Evolutionary conservation across 805 yeast species (phyloP).

Genomic region (Candida awuae): DNA sequence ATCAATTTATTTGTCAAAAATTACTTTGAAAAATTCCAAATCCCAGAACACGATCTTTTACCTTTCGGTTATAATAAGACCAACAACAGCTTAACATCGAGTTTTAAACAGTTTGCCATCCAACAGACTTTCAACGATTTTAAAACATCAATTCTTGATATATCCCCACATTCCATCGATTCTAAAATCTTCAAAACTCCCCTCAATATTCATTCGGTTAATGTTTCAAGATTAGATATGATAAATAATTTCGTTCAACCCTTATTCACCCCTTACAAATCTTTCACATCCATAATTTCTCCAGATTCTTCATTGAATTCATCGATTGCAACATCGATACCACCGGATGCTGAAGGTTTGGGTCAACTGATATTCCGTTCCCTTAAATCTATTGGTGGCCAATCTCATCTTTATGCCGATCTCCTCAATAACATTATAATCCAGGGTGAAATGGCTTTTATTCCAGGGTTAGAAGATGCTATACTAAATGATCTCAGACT

Average conservation of each 20-base stretch:
- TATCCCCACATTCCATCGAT: conserved; percentile 22
- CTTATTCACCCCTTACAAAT: conserved; percentile 55
- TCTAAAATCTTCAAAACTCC: conserved; percentile 52
- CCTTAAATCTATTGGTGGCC: conserved; percentile 38
- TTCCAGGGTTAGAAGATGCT: conserved; percentile 49
- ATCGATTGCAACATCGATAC: too few species aligned
- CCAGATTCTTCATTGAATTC: conserved; percentile 30
- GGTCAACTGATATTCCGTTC: conserved; percentile 38
- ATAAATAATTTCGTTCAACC: conserved; percentile 45
- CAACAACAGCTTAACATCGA: conserved; percentile 17
- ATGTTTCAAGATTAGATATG: conserved; percentile 20
- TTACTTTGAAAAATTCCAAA: conserved; percentile 28
- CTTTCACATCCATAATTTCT: conserved; percentile 21
- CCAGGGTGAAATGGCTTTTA: conserved; percentile 52
- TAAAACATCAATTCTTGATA: conserved; percentile 31
- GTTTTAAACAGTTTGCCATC: conserved; percentile 34
- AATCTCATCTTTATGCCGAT: conserved; percentile 33
- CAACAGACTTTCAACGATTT: conserved; percentile 40
- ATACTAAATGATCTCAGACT: conserved; percentile 47
- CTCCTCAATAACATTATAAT: conserved; percentile 43
- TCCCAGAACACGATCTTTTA: conserved; percentile 9
- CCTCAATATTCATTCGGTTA: conserved; percentile 40
- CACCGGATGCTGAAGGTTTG: conserved; percentile 45
- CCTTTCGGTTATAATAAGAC: conserved; percentile 8
- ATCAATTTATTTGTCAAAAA: conserved; percentile 55